Base-by-base conservation (phyloP, 2,329 filamentous ascomycete genomes). In the Furcasterigmium sp. region DNA sequence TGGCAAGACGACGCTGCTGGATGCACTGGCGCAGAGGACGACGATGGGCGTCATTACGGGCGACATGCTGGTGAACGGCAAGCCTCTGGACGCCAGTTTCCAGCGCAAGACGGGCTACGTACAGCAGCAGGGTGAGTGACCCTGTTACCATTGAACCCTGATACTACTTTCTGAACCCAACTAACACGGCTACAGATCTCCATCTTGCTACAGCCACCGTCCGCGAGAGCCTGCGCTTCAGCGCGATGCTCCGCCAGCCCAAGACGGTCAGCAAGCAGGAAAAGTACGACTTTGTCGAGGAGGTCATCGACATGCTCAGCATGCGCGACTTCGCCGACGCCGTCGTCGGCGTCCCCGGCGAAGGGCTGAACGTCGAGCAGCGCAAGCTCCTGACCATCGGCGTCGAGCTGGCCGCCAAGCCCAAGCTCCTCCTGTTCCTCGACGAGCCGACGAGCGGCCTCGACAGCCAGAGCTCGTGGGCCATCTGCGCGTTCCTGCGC, bases 241-340 rank as follows among this genome's bases (percentile, higher is more conserved):
- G 71, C 26, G 76, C 76, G n/a, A 61, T 76, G 56, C 67, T 81
- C 3, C 69, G 77, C 8, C 80, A 83, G 48, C 78, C 79, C 0
- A 64, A 67, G 39, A 59, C 62, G 0, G 72, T 80, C 8, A 71
- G 69, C 54, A 73, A 67, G 36, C 43, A 72, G 32, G 80, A 84
- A 53, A 84, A 84, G 59, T 70, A 73, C 47, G 72, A 62, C 0
- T 84, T 79, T 40, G 80, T 84, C 5, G 80, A 84, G 48, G 72
- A 80, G 34, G 78, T 84, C 17, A 82, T 84, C 53, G 72, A 74
- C 56, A 77, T 85, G 68, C 68, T 85, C 19, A 75, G 80, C 56
- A 84, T 85, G 80, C 64, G 75, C 21, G 80, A 84, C 42, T 85
- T 82, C 45, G 78, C 80, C 11, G 76, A 84, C 36, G 80, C 80